These are phyloP conservation scores for Fusarium coffeatum DNA, from an alignment of 2,329 filamentous ascomycete genomes.

Conservation along the genomic window DNA sequence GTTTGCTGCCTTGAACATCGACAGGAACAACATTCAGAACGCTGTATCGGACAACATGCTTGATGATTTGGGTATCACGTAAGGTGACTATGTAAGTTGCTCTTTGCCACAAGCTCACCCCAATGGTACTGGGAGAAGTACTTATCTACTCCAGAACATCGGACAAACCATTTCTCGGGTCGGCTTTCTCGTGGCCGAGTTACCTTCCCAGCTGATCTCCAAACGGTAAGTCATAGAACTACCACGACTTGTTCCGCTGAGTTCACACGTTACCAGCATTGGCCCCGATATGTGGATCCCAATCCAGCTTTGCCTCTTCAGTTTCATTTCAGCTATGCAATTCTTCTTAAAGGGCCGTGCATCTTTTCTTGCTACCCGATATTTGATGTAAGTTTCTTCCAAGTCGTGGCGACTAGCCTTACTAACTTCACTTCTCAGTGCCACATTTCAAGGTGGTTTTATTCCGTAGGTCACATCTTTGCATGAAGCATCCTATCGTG, in stretches of 20 bases:
- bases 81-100: constrained; percentile 11
- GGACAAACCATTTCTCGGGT: constrained; percentile 31
- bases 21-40: constrained; percentile 53
- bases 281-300: constrained; percentile 65
- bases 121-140: neutral
- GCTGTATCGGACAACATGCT: constrained; percentile 54
- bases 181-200: constrained; percentile 25
- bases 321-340: constrained; percentile 49
- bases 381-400: neutral
- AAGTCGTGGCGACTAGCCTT: neutral
- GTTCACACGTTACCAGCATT: constrained; percentile 26
- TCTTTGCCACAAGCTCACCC: neutral
- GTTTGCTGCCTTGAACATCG: constrained; percentile 51
- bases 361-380: constrained; percentile 47
- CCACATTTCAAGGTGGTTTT: neutral
- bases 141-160: constrained; percentile 2
- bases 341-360: constrained; percentile 50
- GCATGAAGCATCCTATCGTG: neutral
- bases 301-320: constrained; percentile 56
- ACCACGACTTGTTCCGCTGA: fast-evolving
- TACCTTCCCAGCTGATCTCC: constrained; percentile 16
- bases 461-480: neutral
- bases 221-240: constrained; percentile 6
- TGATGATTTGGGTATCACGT: constrained; percentile 43
- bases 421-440: neutral